phyloP scores from a whole-genome alignment of 78 protist species.

The Monocercomonoides exilis region DNA sequence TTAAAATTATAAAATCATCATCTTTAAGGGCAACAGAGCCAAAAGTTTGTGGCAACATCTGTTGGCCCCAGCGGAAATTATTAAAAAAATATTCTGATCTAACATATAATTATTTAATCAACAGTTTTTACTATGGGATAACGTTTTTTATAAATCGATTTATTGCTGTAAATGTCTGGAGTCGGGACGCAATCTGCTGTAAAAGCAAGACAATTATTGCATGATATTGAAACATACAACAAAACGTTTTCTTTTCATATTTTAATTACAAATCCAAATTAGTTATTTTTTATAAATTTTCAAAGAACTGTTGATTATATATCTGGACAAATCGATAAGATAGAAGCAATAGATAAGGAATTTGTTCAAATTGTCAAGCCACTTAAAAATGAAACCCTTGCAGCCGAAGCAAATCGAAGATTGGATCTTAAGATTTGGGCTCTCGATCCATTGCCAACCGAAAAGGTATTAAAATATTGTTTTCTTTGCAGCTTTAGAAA shows the following conservation, averaged over 20 bases:
- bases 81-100: no score
- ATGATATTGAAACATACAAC: background rate
- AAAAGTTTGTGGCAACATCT: no score
- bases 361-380: background rate
- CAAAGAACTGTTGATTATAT: background rate
- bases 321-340: background rate
- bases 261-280: no score
- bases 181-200: background rate
- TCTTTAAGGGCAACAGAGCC: background rate
- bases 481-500: no score
- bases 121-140: no score
- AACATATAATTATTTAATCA: no score
- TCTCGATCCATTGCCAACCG: background rate
- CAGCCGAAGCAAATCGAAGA: background rate
- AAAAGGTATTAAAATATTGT: no score
- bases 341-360: background rate
- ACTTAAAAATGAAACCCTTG: background rate
- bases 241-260: background rate
- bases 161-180: no score
- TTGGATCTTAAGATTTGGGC: background rate
- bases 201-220: background rate
- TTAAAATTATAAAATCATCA: background rate
- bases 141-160: no score
- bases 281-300: no score
- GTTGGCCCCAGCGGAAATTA: no score